Percentiles rank a stretch among this genome's conserved stretches.
phyloP scores from a whole-genome alignment of 768 basidiomycete species.

The Thelephora aurantiotincta region DNA sequence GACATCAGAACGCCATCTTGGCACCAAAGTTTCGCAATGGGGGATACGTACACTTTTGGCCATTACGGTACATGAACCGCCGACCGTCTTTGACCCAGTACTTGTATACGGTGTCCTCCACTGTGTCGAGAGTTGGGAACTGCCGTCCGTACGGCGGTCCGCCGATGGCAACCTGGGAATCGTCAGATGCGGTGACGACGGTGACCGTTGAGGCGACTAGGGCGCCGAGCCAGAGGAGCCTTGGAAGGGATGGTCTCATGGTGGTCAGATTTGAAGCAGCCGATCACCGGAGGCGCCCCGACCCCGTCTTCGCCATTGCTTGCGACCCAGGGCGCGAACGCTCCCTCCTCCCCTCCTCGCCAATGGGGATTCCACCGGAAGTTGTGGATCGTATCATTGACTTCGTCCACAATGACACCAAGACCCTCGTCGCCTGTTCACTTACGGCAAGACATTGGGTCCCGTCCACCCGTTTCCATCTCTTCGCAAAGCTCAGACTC shows the following conservation, averaged over 20 bases:
- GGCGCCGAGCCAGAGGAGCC: too few species aligned
- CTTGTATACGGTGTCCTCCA: constrained; percentile 24
- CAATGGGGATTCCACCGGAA: constrained; percentile 1
- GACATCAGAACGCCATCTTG: too few species aligned
- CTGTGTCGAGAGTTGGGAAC: constrained; percentile 12
- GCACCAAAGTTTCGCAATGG: too few species aligned
- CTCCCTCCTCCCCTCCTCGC: too few species aligned
- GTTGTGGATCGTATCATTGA: constrained; percentile 4
- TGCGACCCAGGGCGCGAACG: too few species aligned
- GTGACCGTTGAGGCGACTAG: not conserved
- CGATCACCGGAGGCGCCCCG: too few species aligned
- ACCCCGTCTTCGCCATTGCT: too few species aligned
- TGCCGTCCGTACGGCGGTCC: too few species aligned
- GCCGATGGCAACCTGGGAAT: not conserved
- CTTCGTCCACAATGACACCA: constrained; percentile 1
- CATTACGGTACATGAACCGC: constrained; percentile 55
- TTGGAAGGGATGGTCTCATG: too few species aligned
- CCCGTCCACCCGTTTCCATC: constrained; percentile 2
- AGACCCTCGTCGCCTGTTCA: not conserved
- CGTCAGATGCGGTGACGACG: not conserved
- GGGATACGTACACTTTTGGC: constrained; percentile 48
- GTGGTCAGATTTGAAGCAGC: too few species aligned
- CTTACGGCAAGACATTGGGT: constrained; percentile 4
- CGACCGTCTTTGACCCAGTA: constrained; percentile 52
- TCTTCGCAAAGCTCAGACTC: constrained; percentile 1